These are phyloP conservation scores for Suillus americanus DNA, from an alignment of 768 basidiomycete genomes.

Conservation along the genomic window DNA sequence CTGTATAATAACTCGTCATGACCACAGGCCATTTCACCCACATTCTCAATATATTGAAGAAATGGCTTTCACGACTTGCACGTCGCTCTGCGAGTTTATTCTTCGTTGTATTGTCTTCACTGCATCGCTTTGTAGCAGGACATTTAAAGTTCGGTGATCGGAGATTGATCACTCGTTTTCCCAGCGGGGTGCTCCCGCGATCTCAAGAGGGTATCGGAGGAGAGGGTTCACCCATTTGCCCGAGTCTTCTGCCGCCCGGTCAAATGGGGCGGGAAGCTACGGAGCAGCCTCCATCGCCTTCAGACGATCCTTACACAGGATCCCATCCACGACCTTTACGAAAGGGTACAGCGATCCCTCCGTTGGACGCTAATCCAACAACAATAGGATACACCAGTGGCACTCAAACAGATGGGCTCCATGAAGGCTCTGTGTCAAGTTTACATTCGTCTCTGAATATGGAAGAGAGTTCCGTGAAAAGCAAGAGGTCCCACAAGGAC, in stretches of 20 bases:
- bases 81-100: slow-evolving; percentile 2
- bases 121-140: neutral
- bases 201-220: neutral
- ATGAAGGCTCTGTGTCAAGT: neutral
- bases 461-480: neutral
- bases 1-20: neutral
- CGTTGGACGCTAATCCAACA: neutral
- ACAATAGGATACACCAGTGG: neutral
- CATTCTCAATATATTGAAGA: neutral
- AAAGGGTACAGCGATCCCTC: neutral
- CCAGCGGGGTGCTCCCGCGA: neutral
- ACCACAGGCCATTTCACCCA: neutral
- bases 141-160: neutral
- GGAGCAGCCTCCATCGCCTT: slow-evolving; percentile 4
- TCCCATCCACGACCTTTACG: neutral
- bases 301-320: slow-evolving; percentile 3
- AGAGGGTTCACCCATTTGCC: neutral
- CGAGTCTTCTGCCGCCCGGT: neutral
- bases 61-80: slow-evolving; percentile 3
- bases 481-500: neutral
- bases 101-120: neutral
- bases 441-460: neutral
- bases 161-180: neutral
- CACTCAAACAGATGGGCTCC: neutral
- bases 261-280: neutral